A percentile compares a stretch with the other conserved stretches of the same genome.
phyloP scores from a whole-genome alignment of 2,329 filamentous ascomycete species.

The Coniella lustricola region DNA sequence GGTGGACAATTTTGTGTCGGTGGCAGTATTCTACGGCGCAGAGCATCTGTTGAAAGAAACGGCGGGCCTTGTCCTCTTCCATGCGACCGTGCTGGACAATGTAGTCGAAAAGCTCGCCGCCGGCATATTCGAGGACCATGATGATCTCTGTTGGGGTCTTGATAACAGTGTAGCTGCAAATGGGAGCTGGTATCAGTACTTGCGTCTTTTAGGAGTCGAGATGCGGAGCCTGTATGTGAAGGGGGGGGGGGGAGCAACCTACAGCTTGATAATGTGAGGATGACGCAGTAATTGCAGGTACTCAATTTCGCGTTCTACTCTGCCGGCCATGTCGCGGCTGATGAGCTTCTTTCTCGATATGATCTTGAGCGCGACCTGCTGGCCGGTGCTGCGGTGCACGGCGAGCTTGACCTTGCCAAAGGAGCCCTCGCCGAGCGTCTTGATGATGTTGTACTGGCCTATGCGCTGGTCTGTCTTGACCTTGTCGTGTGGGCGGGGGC shows the following conservation, averaged over 20 bases:
- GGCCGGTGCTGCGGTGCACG: constrained; percentile 81
- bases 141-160: constrained; percentile 92
- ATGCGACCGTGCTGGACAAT: constrained; percentile 92
- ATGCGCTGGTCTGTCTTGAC: constrained; percentile 72
- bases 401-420: constrained; percentile 99
- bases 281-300: constrained; percentile 93
- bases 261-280: constrained; percentile 99
- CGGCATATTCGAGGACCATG: constrained; percentile 98
- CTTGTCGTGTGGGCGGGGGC: constrained; percentile 31
- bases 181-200: not conserved
- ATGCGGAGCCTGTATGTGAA: not conserved
- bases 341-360: constrained; percentile 94
- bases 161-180: constrained; percentile 80
- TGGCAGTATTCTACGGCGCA: constrained; percentile 99
- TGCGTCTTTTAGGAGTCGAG: not conserved
- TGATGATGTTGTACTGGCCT: constrained; percentile 84
- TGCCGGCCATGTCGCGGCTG: constrained; percentile 93
- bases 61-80: constrained; percentile 84
- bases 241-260: no score
- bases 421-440: constrained; percentile 89
- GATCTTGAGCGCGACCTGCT: constrained; percentile 96
- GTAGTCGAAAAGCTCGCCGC: constrained; percentile 95
- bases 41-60: constrained; percentile 98
- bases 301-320: constrained; percentile 96
- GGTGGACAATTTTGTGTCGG: constrained; percentile 96